These are phyloP conservation scores for Cystobasidiaceae sp. DNA, from an alignment of 1,284 basidiomycete genomes.

Conservation along the genomic window DNA sequence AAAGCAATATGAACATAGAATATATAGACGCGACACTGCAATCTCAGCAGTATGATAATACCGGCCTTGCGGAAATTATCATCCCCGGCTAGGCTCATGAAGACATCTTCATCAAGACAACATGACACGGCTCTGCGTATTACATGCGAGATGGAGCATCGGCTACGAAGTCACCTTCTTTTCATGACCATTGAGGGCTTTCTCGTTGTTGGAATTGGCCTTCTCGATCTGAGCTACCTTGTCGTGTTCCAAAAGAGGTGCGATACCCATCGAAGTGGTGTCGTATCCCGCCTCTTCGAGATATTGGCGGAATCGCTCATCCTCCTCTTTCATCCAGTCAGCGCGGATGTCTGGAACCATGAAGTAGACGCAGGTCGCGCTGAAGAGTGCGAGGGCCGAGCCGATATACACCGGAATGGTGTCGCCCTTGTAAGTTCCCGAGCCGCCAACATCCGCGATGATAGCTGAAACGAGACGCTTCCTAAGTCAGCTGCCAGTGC, in stretches of 20 bases:
- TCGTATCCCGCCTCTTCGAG: constrained; percentile 71
- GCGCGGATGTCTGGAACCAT: constrained; percentile 64
- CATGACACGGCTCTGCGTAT: too few relatives aligned
- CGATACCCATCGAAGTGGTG: constrained; percentile 61
- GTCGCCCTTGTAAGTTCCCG: constrained; percentile 42
- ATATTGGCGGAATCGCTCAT: constrained; percentile 72
- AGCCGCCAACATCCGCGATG: constrained; percentile 36
- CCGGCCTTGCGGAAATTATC: too few relatives aligned
- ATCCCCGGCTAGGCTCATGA: too few relatives aligned
- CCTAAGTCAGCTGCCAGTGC: neutral
- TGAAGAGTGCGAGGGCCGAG: constrained; percentile 65
- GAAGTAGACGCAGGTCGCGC: constrained; percentile 66
- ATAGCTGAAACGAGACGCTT: constrained; percentile 3
- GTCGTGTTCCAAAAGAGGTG: constrained; percentile 21
- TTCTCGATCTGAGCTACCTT: constrained; percentile 6
- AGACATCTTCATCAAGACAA: too few relatives aligned
- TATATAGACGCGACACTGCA: too few relatives aligned
- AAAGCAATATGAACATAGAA: too few relatives aligned
- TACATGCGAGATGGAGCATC: too few relatives aligned
- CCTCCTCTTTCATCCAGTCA: constrained; percentile 54
- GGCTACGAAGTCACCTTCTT: neutral
- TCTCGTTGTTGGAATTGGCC: constrained; percentile 1
- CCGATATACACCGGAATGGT: constrained; percentile 48
- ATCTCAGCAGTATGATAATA: too few relatives aligned
- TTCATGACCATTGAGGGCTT: neutral